Conservation (phyloP, 2,329 filamentous ascomycete genomes). For the Beauveria brongniartii region DNA sequence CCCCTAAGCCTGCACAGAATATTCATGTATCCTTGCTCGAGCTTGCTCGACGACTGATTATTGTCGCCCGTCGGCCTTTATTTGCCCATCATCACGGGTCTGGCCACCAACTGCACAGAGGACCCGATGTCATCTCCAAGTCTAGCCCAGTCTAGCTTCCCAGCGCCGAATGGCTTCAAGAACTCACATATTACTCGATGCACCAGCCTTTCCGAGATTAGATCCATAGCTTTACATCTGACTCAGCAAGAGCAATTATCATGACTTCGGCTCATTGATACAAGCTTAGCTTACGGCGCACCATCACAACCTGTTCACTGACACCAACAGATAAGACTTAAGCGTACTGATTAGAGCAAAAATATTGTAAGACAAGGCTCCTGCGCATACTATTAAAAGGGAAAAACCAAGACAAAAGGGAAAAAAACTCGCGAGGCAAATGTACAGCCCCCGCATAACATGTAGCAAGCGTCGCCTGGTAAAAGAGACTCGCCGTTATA, state of each 20-base stretch:
- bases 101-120: not conserved
- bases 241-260: too few species aligned
- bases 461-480: constrained; percentile 2
- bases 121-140: not conserved
- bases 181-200: not conserved
- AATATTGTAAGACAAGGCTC: constrained; percentile 11
- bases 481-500: not conserved
- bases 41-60: too few species aligned
- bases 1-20: too few species aligned
- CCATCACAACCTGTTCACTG: not conserved
- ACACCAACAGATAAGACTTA: not conserved
- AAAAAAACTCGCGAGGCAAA: constrained; percentile 5
- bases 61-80: too few species aligned
- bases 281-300: not conserved
- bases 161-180: not conserved
- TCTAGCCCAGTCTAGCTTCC: not conserved
- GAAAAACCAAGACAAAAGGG: constrained; percentile 8
- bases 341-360: constrained; percentile 7
- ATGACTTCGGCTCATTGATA: not conserved
- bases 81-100: not conserved
- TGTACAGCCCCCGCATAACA: not conserved
- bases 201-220: not conserved
- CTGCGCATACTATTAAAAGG: constrained; percentile 11
- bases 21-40: too few species aligned
- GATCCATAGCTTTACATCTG: not conserved